These are phyloP conservation scores for Salix viminalis DNA, from an alignment of 345 rosid species.

Conservation along the genomic window DNA sequence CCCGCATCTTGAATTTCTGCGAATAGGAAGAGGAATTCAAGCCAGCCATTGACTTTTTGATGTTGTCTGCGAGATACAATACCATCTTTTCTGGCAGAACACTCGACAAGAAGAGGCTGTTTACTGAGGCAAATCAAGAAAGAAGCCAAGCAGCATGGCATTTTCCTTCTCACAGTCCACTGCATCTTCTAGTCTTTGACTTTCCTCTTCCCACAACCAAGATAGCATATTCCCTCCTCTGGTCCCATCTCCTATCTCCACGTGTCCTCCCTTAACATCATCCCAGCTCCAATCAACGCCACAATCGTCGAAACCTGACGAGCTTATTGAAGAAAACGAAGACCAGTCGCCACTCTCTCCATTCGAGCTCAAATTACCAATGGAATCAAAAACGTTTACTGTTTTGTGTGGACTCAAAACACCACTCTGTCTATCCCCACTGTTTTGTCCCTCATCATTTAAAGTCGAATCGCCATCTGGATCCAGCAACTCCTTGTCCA, in stretches of 20 bases:
- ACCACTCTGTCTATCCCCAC: neutral
- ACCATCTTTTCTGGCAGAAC: neutral
- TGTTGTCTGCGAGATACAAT: neutral
- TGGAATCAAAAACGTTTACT: neutral
- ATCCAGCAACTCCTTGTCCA: slow-evolving; percentile 11
- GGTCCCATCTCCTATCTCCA: slow-evolving; percentile 16
- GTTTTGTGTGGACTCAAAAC: neutral
- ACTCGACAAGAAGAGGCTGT: neutral
- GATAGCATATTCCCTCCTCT: slow-evolving; percentile 3
- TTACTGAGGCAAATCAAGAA: slow-evolving; percentile 11
- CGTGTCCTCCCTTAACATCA: slow-evolving; percentile 11
- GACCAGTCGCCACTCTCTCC: slow-evolving; percentile 8
- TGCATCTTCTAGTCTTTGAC: slow-evolving; percentile 10
- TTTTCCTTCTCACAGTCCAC: slow-evolving; percentile 24
- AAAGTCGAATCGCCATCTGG: slow-evolving; percentile 2
- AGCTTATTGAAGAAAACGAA: slow-evolving; percentile 12
- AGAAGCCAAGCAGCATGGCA: slow-evolving; percentile 42
- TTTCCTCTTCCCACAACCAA: slow-evolving; percentile 24
- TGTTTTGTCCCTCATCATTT: slow-evolving; percentile 1
- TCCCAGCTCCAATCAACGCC: slow-evolving; percentile 39
- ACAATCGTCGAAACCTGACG: slow-evolving; percentile 22
- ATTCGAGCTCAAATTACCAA: slow-evolving; percentile 1
- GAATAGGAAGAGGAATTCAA: neutral
- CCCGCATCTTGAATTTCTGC: neutral
- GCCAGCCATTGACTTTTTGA: neutral